Percentiles rank a stretch among this genome's conserved stretches.
Evolutionary conservation across 2,329 filamentous ascomycete genomes (phyloP).

Genomic region (Cryphonectria carpinicola): DNA sequence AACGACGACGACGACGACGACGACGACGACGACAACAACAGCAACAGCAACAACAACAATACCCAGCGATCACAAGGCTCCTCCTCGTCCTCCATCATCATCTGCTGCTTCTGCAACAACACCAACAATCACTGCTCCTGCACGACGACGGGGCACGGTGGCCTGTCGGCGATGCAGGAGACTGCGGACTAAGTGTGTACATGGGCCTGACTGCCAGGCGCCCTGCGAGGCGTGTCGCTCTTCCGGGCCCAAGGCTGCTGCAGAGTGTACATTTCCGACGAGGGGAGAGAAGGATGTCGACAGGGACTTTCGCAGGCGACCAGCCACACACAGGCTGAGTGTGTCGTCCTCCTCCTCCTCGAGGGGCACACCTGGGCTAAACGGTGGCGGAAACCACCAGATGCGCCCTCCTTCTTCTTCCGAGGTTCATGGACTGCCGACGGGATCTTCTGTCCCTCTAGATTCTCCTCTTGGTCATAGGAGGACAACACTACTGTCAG

Average conservation of each 20-base stretch:
- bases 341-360: conserved; percentile 24
- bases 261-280: conserved; percentile 26
- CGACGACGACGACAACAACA: too few species aligned
- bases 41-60: not conserved
- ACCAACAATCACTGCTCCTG: conserved; percentile 15
- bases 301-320: conserved; percentile 27
- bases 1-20: not conserved
- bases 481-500: not conserved
- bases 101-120: conserved; percentile 2
- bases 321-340: conserved; percentile 22
- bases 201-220: conserved; percentile 25
- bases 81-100: not conserved
- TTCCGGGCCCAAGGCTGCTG: conserved; percentile 24
- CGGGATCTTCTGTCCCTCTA: conserved; percentile 18
- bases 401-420: not conserved
- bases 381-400: not conserved
- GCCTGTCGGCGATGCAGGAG: conserved; percentile 30
- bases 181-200: conserved; percentile 30
- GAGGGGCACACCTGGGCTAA: conserved; percentile 14
- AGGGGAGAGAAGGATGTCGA: conserved; percentile 28
- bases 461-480: conserved; percentile 19
- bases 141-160: conserved; percentile 27
- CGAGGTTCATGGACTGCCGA: conserved; percentile 21
- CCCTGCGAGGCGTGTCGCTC: conserved; percentile 28
- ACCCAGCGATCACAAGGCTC: not conserved